Conservation (phyloP, 257 asterid genomes). For the Solanum piurae region DNA sequence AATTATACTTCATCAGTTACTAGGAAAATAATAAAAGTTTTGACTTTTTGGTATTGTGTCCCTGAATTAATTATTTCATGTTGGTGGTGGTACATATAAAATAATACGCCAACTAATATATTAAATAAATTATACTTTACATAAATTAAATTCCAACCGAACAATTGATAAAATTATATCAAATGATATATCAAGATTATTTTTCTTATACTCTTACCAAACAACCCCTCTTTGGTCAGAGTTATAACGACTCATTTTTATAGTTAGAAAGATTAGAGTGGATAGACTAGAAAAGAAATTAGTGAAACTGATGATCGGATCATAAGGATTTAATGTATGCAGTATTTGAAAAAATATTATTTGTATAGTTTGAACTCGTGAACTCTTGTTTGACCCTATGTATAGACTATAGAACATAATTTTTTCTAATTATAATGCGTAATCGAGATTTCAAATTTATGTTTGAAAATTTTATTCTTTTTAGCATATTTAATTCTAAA, state of each 20-base stretch:
- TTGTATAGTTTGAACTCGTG: not conserved
- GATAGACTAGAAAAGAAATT: too few species aligned
- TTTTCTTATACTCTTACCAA: not conserved
- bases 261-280: too few species aligned
- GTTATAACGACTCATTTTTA: not conserved
- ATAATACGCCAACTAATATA: not conserved
- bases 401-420: not conserved
- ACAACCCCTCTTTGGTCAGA: not conserved
- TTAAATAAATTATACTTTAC: too few species aligned
- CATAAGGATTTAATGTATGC: not conserved
- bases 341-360: not conserved
- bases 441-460: not conserved
- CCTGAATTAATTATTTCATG: not conserved
- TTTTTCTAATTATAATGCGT: too few species aligned
- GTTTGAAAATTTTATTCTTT: not conserved
- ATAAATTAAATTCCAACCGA: not conserved
- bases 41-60: not conserved
- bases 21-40: not conserved
- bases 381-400: not conserved
- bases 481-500: not conserved
- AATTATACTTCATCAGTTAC: not conserved
- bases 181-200: too few species aligned
- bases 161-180: too few species aligned
- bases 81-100: not conserved
- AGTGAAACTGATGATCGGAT: not conserved